Evolutionary conservation across 495 filamentous ascomycete species (phyloP), one percentile per base, ranked within the genome.

Genomic region (Tuber aestivum): DNA sequence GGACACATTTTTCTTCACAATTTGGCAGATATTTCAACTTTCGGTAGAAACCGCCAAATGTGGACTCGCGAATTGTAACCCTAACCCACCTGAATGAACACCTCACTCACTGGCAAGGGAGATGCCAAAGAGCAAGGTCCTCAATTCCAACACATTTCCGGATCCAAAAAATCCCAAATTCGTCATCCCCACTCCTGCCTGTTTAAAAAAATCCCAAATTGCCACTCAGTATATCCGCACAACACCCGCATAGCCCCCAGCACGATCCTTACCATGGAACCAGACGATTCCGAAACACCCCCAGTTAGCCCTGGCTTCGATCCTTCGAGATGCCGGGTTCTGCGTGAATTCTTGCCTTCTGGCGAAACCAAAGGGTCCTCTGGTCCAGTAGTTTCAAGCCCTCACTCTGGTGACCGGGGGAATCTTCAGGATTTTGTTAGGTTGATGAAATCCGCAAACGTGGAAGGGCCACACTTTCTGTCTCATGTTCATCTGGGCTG

Each of bases 391-490:
- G 45, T 48, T 48, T 48, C 45, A 48, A 48, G 45, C 45, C 45
- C 45, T 48, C 45, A 20, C 23, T 48, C 45, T 5, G 45, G 23
- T 23, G 21, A 56, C 50, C 71, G 56, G 4, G 61, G 12, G 12
- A 76, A 35, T 18, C 75, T 76, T 16, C 72, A 70, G 12, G 27
- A n/a, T 35, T 74, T 77, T 37, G 16, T 77, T 45, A 41, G 41
- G 20, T 68, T 74, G 32, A 77, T 77, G 75, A 27, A 37, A 69
- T 35, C 44, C 9, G 72, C 61, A 10, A 56, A 69, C 21, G 69
- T 77, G 23, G 65, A 70, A n/a, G 75, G 75, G 18, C 75, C 75
- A n/a, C 44, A 77, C 40, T 20, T 44, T n/a, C 70, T 42, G 32
- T 7, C 10, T 2, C 70, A 76, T 14, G 70, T 76, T 41, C 69